Percentiles rank a stretch among this genome's conserved stretches.
These are phyloP conservation scores for Syncephalastrum racemosum DNA, from an alignment of 371 early-diverging fungal species.

Conservation along the genomic window DNA sequence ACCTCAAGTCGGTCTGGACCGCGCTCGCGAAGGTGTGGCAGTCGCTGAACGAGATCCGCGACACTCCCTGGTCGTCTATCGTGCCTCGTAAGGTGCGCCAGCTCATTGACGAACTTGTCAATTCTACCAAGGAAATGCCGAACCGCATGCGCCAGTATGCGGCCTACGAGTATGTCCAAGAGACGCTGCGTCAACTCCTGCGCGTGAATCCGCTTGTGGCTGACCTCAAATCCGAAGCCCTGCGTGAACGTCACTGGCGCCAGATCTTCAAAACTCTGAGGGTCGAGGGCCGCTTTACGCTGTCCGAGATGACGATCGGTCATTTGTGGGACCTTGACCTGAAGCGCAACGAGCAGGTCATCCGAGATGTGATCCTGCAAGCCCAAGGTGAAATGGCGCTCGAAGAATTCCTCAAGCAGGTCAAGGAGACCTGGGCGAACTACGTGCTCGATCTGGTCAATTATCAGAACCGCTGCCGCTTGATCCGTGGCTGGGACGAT, in stretches of 20 bases:
- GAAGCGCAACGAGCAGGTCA: conserved; percentile 76
- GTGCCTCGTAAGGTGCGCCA: conserved; percentile 90
- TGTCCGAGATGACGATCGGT: conserved; percentile 91
- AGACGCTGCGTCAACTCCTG: conserved; percentile 75
- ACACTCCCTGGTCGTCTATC: conserved; percentile 86
- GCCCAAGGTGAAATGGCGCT: conserved; percentile 99
- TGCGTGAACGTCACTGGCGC: conserved; percentile 97
- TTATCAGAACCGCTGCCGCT: conserved; percentile 95
- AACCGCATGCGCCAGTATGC: conserved; percentile 95
- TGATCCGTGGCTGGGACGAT: conserved; percentile 98
- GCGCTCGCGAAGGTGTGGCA: conserved; percentile 85
- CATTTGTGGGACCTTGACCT: conserved; percentile 95
- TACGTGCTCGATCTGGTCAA: conserved; percentile 93
- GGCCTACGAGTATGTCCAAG: conserved; percentile 94
- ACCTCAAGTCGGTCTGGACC: conserved; percentile 94
- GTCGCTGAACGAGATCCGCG: conserved; percentile 81
- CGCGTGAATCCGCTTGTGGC: conserved; percentile 82
- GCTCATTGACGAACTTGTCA: conserved; percentile 81
- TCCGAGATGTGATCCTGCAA: conserved; percentile 85
- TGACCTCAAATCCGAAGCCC: conserved; percentile 94
- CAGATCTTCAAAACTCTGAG: conserved; percentile 85
- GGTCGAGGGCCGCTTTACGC: conserved; percentile 65
- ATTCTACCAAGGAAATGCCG: conserved; percentile 88
- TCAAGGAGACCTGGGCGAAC: conserved; percentile 88
- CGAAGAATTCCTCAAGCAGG: conserved; percentile 94